A percentile compares a stretch with the other conserved stretches of the same genome.
phyloP scores from a whole-genome alignment of 345 rosid species.

The Syzygium jambos region DNA sequence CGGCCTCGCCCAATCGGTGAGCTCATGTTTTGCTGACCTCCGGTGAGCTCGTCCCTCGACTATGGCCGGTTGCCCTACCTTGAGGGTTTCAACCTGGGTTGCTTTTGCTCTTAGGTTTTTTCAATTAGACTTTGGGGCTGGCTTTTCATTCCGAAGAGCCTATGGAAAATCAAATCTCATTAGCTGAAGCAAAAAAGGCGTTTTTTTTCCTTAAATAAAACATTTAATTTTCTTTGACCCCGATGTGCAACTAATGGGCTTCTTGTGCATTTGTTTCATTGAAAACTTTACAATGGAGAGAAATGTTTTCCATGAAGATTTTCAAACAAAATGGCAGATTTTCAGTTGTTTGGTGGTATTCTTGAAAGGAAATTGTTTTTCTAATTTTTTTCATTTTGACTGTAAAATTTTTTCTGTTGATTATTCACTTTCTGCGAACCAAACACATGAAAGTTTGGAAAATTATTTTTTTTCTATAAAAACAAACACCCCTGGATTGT shows the following conservation, averaged over 20 bases:
- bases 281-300: background rate
- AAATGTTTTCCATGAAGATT: background rate
- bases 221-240: background rate
- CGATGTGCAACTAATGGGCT: background rate
- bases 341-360: background rate
- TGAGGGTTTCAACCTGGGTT: background rate
- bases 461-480: background rate
- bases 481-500: background rate
- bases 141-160: background rate
- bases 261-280: background rate
- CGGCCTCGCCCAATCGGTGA: too few species aligned
- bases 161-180: background rate
- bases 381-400: background rate
- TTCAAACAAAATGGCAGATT: background rate
- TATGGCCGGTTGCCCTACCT: background rate
- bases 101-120: background rate
- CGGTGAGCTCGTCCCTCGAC: too few species aligned
- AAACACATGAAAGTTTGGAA: background rate
- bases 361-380: background rate
- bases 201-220: background rate
- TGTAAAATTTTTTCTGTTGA: background rate
- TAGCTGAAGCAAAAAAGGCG: background rate
- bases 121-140: background rate
- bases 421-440: background rate
- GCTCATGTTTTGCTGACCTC: too few species aligned